These are phyloP conservation scores for Exserohilum turcica DNA, from an alignment of 2,329 filamentous ascomycete species.

Conservation along the genomic window DNA sequence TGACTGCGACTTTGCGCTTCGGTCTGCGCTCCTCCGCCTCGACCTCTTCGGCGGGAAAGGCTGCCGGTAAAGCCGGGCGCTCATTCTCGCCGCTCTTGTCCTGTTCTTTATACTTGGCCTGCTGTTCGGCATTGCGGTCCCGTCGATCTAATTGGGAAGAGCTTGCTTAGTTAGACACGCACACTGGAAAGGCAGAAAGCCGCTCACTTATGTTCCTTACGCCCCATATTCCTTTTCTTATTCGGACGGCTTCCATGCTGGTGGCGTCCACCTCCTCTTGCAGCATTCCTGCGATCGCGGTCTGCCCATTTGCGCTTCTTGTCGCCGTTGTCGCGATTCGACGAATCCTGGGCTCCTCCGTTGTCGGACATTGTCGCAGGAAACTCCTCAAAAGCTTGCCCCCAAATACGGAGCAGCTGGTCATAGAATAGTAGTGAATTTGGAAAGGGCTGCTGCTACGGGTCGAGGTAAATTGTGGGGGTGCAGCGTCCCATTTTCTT, in stretches of 20 bases:
- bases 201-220: slow-evolving; percentile 68
- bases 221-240: slow-evolving; percentile 71
- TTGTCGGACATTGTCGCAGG: slow-evolving; percentile 34
- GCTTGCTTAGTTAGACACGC: slow-evolving; percentile 51
- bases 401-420: slow-evolving; percentile 23
- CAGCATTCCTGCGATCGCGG: slow-evolving; percentile 29
- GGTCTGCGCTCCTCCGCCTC: slow-evolving; percentile 83
- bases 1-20: slow-evolving; percentile 94
- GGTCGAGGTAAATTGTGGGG: slow-evolving; percentile 16
- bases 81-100: slow-evolving; percentile 43
- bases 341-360: slow-evolving; percentile 18
- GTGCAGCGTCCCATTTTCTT: slow-evolving; percentile 27
- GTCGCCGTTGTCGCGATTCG: slow-evolving; percentile 35
- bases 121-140: slow-evolving; percentile 50
- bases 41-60: slow-evolving; percentile 79
- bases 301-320: slow-evolving; percentile 42
- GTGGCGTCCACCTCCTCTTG: slow-evolving; percentile 40
- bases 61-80: slow-evolving; percentile 59
- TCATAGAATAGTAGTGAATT: slow-evolving; percentile 27
- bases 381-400: slow-evolving; percentile 29
- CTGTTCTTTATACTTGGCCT: slow-evolving; percentile 47
- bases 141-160: slow-evolving; percentile 55
- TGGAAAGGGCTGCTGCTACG: slow-evolving; percentile 8
- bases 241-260: slow-evolving; percentile 50
- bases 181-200: slow-evolving; percentile 9